These are phyloP conservation scores for Penicillium subrubescens DNA, from an alignment of 495 filamentous ascomycete genomes.

Conservation along the genomic window DNA sequence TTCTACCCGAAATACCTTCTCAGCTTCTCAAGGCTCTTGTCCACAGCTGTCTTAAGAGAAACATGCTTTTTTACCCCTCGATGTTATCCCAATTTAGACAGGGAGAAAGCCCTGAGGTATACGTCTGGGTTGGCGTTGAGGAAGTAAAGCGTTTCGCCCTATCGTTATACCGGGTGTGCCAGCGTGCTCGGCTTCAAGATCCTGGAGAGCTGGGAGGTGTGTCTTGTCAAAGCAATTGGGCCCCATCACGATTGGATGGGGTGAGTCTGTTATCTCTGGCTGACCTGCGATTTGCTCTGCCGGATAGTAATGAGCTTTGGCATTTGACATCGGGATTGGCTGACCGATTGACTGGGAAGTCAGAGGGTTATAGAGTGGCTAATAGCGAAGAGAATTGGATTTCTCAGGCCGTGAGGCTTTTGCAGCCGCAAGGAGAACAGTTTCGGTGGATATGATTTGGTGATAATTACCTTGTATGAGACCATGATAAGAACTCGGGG, in stretches of 20 bases:
- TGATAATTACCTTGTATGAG: neutral
- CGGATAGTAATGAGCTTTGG: conserved; percentile 12
- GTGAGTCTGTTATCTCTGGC: neutral
- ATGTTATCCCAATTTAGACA: conserved; percentile 10
- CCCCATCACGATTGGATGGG: neutral
- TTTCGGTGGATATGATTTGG: conserved; percentile 7
- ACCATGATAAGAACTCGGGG: neutral
- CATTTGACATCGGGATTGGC: neutral
- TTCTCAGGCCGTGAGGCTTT: neutral
- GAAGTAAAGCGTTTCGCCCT: conserved; percentile 17
- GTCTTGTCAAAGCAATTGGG: neutral
- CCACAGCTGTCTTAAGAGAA: neutral
- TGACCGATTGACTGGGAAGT: neutral
- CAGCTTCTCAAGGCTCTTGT: neutral
- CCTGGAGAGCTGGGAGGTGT: neutral
- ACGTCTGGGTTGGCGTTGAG: conserved; percentile 15
- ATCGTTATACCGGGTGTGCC: conserved; percentile 16
- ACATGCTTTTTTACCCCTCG: conserved; percentile 10
- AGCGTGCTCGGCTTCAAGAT: neutral
- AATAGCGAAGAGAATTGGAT: neutral
- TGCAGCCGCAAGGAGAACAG: neutral
- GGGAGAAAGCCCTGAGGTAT: neutral
- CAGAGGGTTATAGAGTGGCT: neutral
- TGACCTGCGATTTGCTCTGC: conserved; percentile 12
- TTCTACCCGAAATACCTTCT: conserved; percentile 1